Percentiles rank a stretch among this genome's conserved stretches.
phyloP scores from a whole-genome alignment of 2,329 filamentous ascomycete genomes.

The Calonectria honghensis region DNA sequence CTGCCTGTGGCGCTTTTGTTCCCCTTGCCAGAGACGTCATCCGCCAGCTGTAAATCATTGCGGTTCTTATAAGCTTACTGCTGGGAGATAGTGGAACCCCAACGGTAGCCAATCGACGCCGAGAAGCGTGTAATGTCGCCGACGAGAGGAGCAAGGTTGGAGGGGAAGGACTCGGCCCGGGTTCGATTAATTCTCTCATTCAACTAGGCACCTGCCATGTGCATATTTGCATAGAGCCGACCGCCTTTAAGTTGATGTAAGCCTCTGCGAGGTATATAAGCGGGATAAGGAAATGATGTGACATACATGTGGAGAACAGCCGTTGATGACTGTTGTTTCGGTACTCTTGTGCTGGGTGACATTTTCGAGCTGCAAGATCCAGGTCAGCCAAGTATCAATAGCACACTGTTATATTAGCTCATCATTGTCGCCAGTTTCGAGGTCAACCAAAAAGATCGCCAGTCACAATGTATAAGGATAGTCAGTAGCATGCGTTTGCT shows the following conservation, averaged over 20 bases:
- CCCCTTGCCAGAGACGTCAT: background rate
- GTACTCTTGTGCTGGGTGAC: background rate
- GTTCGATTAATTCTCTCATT: background rate
- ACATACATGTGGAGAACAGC: background rate
- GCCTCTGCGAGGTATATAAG: background rate
- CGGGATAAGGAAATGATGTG: background rate
- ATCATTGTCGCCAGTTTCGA: background rate
- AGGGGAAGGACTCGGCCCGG: background rate
- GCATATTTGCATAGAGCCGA: background rate
- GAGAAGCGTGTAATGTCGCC: background rate
- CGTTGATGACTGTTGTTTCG: background rate
- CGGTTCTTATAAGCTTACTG: slow-evolving; percentile 13
- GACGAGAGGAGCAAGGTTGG: background rate
- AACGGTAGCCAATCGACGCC: background rate
- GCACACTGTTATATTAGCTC: background rate
- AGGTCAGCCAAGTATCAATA: background rate
- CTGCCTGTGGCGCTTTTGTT: background rate
- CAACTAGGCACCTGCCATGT: background rate
- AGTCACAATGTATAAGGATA: background rate
- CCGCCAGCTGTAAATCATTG: background rate
- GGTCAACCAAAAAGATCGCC: background rate
- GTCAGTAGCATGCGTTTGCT: background rate
- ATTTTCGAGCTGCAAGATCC: background rate
- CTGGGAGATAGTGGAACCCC: background rate
- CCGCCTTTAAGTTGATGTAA: background rate